Base-by-base conservation (phyloP, 192 early-diverging fungal species). In the Dissophora ornata region DNA sequence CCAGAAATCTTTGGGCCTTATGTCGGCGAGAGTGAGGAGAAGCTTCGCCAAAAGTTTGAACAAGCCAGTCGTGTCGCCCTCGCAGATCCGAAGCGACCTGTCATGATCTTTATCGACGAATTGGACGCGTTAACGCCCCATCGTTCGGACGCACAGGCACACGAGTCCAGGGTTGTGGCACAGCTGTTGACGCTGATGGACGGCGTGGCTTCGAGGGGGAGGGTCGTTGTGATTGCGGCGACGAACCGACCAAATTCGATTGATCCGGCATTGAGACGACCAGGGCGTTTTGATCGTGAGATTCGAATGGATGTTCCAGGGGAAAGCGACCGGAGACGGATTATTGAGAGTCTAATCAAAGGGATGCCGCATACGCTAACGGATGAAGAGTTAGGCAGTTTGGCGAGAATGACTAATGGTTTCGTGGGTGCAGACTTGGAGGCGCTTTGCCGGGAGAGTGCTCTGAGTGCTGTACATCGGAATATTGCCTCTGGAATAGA, bases 101-200 rank as follows among this genome's bases (percentile, higher is more conserved):
- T 90, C 50, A 93, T 99, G 33, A 67, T 99, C 22, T 99, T 99
- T 80, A 98, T 99, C 56, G 97, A 99, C 79, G 97, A 99, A 70
- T 87, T 99, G 42, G 94, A 96, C 82, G 86, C 92, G 9, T 67
- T 96, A 22, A 86, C 91, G 3, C 91, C 94, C 16, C 83, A 85
- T 34, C 68, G 94, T 45, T 74, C 82, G 33, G 74, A 84, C 26
- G 66, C 90, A 11, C 84, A 83, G 44, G 81, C 83, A 4, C 87
- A 90, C 59, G 93, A 90, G 48, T 88, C 91, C 5, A 83, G 93
- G 21, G 84, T 94, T n/a, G 94, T 97, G 22, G 93, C 93, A 1
- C 95, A 96, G 62, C 81, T 97, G n/a, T 54, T 97, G 48, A 95
- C 93, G 1, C 59, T 97, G 30, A 94, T 97, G 95, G 95, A 97